phyloP scores from a whole-genome alignment of 2,329 filamentous ascomycete genomes.

The Venturia oleaginea region DNA sequence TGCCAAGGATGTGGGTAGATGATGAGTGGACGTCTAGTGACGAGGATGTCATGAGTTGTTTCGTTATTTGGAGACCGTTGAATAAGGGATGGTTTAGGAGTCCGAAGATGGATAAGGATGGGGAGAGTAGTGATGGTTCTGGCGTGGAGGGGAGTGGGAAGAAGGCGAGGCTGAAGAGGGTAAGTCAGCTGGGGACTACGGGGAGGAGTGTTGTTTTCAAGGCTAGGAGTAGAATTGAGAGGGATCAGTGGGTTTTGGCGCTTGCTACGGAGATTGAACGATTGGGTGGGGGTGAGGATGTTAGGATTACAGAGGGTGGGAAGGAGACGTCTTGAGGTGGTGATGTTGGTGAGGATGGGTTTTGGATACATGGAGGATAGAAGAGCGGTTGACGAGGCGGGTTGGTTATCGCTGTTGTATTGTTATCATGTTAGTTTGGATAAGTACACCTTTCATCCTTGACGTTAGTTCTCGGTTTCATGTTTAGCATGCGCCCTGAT shows the following conservation, averaged over 20 bases:
- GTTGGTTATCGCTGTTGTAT: too few relatives aligned
- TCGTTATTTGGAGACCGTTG: slow-evolving; percentile 53
- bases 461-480: too few relatives aligned
- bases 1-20: slow-evolving; percentile 51
- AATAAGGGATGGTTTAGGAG: slow-evolving; percentile 47
- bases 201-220: slow-evolving; percentile 58
- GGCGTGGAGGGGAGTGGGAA: slow-evolving; percentile 28
- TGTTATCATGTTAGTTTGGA: too few relatives aligned
- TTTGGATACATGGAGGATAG: too few relatives aligned
- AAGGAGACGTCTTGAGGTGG: neutral
- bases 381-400: too few relatives aligned
- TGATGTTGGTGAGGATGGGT: neutral
- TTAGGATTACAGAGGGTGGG: slow-evolving; percentile 29
- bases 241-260: slow-evolving; percentile 59
- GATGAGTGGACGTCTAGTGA: slow-evolving; percentile 54
- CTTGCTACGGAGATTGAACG: slow-evolving; percentile 59
- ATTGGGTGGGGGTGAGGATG: slow-evolving; percentile 42
- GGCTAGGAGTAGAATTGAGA: slow-evolving; percentile 53
- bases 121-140: slow-evolving; percentile 22
- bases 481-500: too few relatives aligned
- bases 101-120: slow-evolving; percentile 19
- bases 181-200: slow-evolving; percentile 51
- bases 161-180: slow-evolving; percentile 45
- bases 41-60: slow-evolving; percentile 57
- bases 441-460: too few relatives aligned